Evolutionary conservation across 176 grass and related monocot species (phyloP).

Genomic region (Pontederia paniculata): DNA sequence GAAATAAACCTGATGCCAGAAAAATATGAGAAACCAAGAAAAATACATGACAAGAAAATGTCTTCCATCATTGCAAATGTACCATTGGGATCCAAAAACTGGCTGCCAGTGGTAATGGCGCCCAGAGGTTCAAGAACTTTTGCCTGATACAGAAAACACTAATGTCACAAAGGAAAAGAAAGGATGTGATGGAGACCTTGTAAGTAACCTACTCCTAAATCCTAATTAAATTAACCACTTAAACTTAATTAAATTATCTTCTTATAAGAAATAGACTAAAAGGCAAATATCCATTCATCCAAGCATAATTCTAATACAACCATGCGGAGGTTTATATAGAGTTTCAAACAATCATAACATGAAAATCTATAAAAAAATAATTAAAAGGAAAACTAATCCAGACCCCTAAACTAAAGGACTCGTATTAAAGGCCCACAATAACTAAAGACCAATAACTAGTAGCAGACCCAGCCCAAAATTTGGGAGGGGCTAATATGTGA

Average conservation of each 20-base stretch:
- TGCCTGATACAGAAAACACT: slow-evolving; percentile 31
- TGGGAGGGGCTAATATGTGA: no score
- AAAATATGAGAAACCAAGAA: slow-evolving; percentile 10
- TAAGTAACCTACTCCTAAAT: no score
- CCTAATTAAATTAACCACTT: no score
- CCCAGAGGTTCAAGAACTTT: slow-evolving; percentile 88
- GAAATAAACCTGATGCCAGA: slow-evolving; percentile 61
- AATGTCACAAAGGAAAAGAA: slow-evolving; percentile 5
- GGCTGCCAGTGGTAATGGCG: slow-evolving; percentile 70
- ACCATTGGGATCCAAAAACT: slow-evolving; percentile 98
- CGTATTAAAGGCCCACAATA: no score
- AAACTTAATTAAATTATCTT: no score
- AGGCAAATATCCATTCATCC: no score
- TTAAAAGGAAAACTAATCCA: neutral
- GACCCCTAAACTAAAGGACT: no score
- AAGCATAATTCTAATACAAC: neutral
- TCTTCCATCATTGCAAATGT: slow-evolving; percentile 21
- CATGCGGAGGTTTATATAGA: neutral
- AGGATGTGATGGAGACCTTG: no score
- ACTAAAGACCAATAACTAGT: no score
- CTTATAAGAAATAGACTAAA: no score
- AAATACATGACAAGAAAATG: neutral
- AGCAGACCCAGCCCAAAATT: no score
- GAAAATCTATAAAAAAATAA: neutral
- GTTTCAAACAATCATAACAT: neutral